Base-by-base conservation (phyloP, 345 rosid species). In the Lumnitzera racemosa region DNA sequence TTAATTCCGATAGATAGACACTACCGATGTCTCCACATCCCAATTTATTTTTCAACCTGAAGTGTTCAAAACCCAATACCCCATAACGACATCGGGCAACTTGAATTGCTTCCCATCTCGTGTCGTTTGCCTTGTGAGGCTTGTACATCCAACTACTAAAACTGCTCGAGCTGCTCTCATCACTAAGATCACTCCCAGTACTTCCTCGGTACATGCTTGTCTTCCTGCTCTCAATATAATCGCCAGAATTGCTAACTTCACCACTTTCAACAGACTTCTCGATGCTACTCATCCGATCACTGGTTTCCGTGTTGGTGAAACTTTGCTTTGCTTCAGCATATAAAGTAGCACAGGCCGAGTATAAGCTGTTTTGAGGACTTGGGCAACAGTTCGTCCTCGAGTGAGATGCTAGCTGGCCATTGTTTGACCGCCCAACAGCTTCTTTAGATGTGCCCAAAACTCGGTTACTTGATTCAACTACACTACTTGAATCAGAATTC, bases 21-120 rank as follows among this genome's bases (percentile, higher is more conserved):
- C 72, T 78, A 53, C 98, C 98, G 17, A 91, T 91, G 59, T 91
- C 98, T 46, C 98, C 98, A 16, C 89, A 81, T 46, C 98, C 98
- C 46, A 89, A 63, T 59, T 59, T 65, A 67, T 55, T 80, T 67
- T 86, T 63, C 56, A 82, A 62, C 71, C 75, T 83, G 70, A 91
- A 91, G 73, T 83, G 78, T 57, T 75, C 78, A 54, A 88, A 76
- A 56, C 71, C 85, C 77, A 81, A 76, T 23, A 53, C 75, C 58
- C 83, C 90, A 7, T 59, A 55, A 51, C 63, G 83, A 59, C 77
- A 62, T 51, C 81, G 64, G 49, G 83, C 86, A 7, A 68, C 95
- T 61, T 80, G 95, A 55, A 91, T 80, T 11, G 95, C 98, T 65
- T 86, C 96, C 98, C 98, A 91, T 59, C 95, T 67, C 29, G 67